Base-by-base conservation (phyloP, 2,329 filamentous ascomycete genomes). In the Didymosphaeria variabile region DNA sequence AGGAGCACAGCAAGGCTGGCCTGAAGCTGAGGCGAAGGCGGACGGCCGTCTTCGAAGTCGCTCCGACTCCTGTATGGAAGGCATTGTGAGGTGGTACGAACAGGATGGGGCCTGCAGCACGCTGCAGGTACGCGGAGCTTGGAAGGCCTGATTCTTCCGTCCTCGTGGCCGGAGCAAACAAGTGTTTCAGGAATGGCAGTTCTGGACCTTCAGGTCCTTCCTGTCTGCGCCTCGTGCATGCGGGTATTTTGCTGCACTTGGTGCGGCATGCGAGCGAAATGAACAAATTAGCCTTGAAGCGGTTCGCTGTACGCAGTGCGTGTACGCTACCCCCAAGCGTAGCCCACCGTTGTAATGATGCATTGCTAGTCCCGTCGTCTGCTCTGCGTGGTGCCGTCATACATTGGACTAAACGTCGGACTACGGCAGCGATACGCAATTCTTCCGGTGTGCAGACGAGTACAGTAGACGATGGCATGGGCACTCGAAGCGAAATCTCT, bases 1-100 rank as follows among this genome's bases (percentile, higher is more conserved):
- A 55, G 42, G 53, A 46, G 40, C 42, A 36, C 19, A 36, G 40
- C 53, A 55, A 55, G 53, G 53, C 53, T 55, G 53, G 52, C 52
- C 38, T 46, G 47, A 46, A 17, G 31, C 36, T 55, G 53, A 23
- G 53, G 53, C 53, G n/a, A 29, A 55, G 53, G 53, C 52, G 23
- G 13, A 46, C 29, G 42, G 10, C 40, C 38, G 17, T 36, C 31
- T 17, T 10, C 19, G 19, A 26, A 40, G 17, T 9, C n/a, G 38
- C 38, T n/a, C 4, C 38, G n/a, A 21, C 23, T 17, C 26, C 26
- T 29, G 17, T 26, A 47, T 36, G 29, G 10, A 29, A 55, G 53
- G 10, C 19, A 47, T 47, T 46, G 29, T 17, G 15, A 26, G 36
- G 31, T 46, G 29, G 29, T 29, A 55, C 42, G 17, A 12, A 36